These are phyloP conservation scores for Thoreauomyces humboldtii DNA, from an alignment of 192 early-diverging fungal genomes.

Conservation along the genomic window DNA sequence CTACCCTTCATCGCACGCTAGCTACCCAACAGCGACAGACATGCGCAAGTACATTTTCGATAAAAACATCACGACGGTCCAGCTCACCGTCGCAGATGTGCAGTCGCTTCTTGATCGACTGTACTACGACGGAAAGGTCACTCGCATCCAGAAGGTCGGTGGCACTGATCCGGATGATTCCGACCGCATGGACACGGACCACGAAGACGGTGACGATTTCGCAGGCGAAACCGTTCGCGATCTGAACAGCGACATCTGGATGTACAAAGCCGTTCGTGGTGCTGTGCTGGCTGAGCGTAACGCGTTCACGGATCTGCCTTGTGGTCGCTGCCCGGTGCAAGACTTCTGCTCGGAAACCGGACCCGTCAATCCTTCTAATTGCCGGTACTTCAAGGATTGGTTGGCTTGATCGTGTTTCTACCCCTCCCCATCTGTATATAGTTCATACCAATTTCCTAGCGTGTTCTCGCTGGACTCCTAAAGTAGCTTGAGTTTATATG, in stretches of 20 bases:
- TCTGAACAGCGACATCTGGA: constrained; percentile 52
- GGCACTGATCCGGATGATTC: constrained; percentile 27
- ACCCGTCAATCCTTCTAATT: constrained; percentile 71
- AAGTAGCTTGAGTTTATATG: too few species aligned
- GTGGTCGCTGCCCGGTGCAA: constrained; percentile 84
- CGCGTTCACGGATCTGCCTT: constrained; percentile 71
- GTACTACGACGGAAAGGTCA: constrained; percentile 82
- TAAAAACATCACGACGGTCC: constrained; percentile 67
- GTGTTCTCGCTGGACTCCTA: too few species aligned
- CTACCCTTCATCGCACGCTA: constrained; percentile 60
- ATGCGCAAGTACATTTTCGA: constrained; percentile 71
- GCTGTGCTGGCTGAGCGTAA: constrained; percentile 23
- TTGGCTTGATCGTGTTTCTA: constrained; percentile 71
- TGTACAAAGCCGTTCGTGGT: constrained; percentile 69
- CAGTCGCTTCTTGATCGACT: constrained; percentile 78
- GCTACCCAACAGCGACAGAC: constrained; percentile 68
- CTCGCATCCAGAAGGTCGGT: constrained; percentile 54
- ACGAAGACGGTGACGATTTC: constrained; percentile 53
- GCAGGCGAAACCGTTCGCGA: constrained; percentile 17
- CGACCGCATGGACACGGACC: constrained; percentile 48
- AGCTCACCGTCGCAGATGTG: constrained; percentile 72
- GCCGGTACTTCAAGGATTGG: constrained; percentile 82
- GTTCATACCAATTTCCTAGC: too few species aligned
- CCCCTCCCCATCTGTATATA: too few species aligned
- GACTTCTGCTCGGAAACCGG: constrained; percentile 72